Evolutionary conservation across 306 rosid genomes (phyloP), one percentile per base, ranked within the genome.

Genomic region (Prunus kanzakura): DNA sequence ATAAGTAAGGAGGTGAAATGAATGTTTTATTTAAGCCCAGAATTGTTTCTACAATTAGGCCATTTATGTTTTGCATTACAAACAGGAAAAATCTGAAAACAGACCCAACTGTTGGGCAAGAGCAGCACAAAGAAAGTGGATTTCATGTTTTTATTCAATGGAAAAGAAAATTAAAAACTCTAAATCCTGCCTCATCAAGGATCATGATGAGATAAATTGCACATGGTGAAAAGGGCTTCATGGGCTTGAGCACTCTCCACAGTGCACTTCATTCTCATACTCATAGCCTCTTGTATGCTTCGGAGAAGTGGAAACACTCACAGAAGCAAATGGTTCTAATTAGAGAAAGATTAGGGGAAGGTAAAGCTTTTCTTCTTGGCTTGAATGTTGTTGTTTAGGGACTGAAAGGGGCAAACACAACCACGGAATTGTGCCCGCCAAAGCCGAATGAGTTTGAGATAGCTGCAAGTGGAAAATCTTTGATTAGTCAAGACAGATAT

Each of bases 401-500:
- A 27, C 30, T 82, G 79, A 82, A 89, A 47, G 93, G 90, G 55
- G 93, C 86, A 50, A 89, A 91, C 57, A 89, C 90, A 72, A 89
- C 90, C 50, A 86, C 91, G 3, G 89, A 89, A 69, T 91, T 89
- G 83, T 91, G 96, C 73, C 96, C 96, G 12, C 93, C 93, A 64
- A 89, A 91, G 29, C 96, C 96, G 54, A 89, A 91, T 72, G 96
- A 89, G 72, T 91, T 91, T 57, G 93, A 91, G 57, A 91, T 86
- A 69, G 83, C 96, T 89, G 90, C 87, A 80, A 45, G 25, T 66
- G 22, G 51, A 7, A 58, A 11, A 76, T 38, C 23, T 30, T 57
- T 74, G 38, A 41, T 74, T 11, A 73, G 70, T 46, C 32, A 67
- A 56, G 6, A 5, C 8, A 19, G 32, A 25, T 20, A 19, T 11